Conservation (phyloP, 305 asterid species). For the Euphrasia arctica region DNA sequence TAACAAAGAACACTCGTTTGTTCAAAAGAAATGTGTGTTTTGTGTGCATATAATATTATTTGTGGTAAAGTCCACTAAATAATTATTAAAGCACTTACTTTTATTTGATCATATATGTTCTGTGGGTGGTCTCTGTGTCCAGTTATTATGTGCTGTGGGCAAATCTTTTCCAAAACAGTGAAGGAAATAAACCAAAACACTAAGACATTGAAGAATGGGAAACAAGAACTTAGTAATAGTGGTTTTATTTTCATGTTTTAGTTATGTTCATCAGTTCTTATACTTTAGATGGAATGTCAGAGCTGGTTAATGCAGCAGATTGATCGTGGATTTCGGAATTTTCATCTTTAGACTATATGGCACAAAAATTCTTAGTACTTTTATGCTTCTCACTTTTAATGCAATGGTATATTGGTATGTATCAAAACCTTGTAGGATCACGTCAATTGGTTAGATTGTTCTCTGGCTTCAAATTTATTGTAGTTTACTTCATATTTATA, state of each 20-base stretch:
- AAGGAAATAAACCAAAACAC: conserved; percentile 4
- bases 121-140: conserved; percentile 1
- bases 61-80: neutral
- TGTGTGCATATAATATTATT: neutral
- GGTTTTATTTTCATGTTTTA: neutral
- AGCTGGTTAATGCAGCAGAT: conserved; percentile 13
- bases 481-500: neutral
- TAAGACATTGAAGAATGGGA: neutral
- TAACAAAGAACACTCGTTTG: conserved; percentile 2
- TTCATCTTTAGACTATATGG: neutral
- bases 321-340: neutral
- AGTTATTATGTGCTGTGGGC: conserved; percentile 12
- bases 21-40: neutral
- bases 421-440: neutral
- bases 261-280: conserved; percentile 5
- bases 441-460: neutral
- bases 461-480: neutral
- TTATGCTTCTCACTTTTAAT: neutral
- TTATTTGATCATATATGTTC: neutral
- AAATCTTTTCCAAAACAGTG: neutral
- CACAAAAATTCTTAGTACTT: neutral
- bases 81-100: neutral
- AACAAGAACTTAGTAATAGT: conserved; percentile 9
- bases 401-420: neutral
- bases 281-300: conserved; percentile 4